Conservation (phyloP, 371 early-diverging fungal species). For the Phascolomyces articulosus region DNA sequence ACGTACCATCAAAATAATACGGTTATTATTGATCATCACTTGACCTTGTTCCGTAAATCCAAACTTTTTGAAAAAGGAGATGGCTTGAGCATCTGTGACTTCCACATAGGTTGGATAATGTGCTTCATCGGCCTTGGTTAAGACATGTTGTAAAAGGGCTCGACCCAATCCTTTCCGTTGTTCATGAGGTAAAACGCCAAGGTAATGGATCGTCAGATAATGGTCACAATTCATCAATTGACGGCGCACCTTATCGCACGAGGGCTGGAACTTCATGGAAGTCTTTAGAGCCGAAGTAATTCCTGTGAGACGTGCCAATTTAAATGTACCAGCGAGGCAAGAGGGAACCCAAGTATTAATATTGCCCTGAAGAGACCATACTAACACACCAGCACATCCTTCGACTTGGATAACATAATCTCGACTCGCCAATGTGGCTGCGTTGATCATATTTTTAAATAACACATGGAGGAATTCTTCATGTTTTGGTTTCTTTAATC, state of each 20-base stretch:
- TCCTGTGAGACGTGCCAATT: conserved; percentile 28
- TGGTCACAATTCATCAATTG: conserved; percentile 20
- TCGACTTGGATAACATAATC: conserved; percentile 46
- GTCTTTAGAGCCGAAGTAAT: conserved; percentile 34
- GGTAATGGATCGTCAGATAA: conserved; percentile 32
- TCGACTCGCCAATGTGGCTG: conserved; percentile 33
- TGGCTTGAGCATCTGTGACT: conserved; percentile 89
- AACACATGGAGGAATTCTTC: conserved; percentile 25
- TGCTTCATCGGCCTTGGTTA: conserved; percentile 63
- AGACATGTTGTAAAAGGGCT: conserved; percentile 33
- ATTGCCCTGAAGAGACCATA: conserved; percentile 23
- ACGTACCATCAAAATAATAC: conserved; percentile 34
- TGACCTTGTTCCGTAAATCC: conserved; percentile 32
- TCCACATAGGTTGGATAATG: conserved; percentile 88
- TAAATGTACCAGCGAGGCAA: conserved; percentile 25
- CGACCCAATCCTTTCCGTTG: conserved; percentile 40
- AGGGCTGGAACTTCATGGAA: conserved; percentile 32
- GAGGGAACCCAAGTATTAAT: conserved; percentile 21
- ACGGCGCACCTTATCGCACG: conserved; percentile 36
- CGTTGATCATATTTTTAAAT: conserved; percentile 35
- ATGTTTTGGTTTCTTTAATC: conserved; percentile 19
- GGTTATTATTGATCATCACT: conserved; percentile 11
- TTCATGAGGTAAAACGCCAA: conserved; percentile 43
- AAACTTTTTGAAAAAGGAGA: conserved; percentile 54
- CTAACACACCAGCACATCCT: conserved; percentile 41